Base-by-base conservation (phyloP, 305 asterid genomes). In the Fraxinus nigra region DNA sequence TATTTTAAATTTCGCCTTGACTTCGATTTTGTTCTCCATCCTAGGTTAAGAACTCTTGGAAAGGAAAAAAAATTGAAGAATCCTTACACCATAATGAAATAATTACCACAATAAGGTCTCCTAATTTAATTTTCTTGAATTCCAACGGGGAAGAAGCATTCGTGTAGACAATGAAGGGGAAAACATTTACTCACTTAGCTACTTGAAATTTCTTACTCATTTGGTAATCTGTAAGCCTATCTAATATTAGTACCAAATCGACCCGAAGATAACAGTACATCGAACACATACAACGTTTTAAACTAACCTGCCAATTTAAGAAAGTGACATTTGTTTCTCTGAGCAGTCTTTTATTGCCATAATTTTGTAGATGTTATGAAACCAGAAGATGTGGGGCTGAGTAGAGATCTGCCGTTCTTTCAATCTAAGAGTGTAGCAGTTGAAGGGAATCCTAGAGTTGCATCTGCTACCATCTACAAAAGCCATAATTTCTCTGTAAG, bases 341-440 rank as follows among this genome's bases (percentile, higher is more conserved):
- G 33, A 14, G 7, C 22, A 30, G 38, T 69, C 43, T 69, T 69
- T 32, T 69, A 32, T 30, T 69, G 5, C 75, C 20, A 69, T 14
- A 14, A 48, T 69, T 69, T 69, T 85, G 78, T 61, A 94, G 98
- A 92, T 87, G 82, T 72, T 26, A 92, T 93, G 97, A 84, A 77
- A 72, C 92, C 97, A 9, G 93, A 92, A 82, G 97, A 94, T 78
- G 93, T 94, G n/a, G 98, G 97, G 40, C 92, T 94, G 7, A 91
- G 85, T 72, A 85, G 40, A 67, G 89, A 88, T 85, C 84, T 92
- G 26, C 92, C 84, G 9, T 94, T 94, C 92, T 94, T 94, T 56
- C 85, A 89, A 79, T 88, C 86, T 2, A 83, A 86, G 80, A 76
- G 79, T 65, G 88, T 77, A 38, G 40, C 34, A 13, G 61, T 61